Evolutionary conservation across 192 early-diverging fungal genomes (phyloP), one percentile per base, ranked within the genome.

Genomic region (Rhizophagus clarus): DNA sequence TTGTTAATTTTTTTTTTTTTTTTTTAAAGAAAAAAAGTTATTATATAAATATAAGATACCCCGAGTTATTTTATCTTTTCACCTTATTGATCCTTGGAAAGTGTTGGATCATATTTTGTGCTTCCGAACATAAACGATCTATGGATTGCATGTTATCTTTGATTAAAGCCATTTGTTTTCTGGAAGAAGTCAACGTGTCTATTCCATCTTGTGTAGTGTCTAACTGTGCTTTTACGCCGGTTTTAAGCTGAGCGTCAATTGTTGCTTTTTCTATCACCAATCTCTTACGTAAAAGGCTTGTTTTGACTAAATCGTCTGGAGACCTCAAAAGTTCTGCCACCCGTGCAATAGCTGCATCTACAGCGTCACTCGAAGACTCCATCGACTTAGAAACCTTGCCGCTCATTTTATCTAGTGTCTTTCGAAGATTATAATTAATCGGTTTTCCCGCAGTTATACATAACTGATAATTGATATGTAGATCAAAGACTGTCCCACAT

Each of bases 171-270:
- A 91, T 93, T 75, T 94, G 89, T 64, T 91, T 83, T 42, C 86
- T 89, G 9, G 94, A 92, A 9, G 88, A 79, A 31, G 85, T 83
- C 73, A 93, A 87, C 76, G 89, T 93, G 82, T 98, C 95, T 31
- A 99, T 84, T 34, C 96, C 97, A 72, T 95, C 91, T 79, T 95
- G 93, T 8, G 94, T 92, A 76, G 94, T 94, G 84, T 97, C 96
- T 66, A 99, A 89, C 84, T 97, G 96, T 61, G 91, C 85, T 83
- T 98, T 96, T 67, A 97, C 95, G 20, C 95, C 95, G 10, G 96
- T 94, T 82, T 97, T 98, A 56, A 99, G 89, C 84, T 99, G 97
- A 17, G 97, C 96, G 84, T 98, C 97, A 29, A 98, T 93, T 28
- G 93, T 89, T 12, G 95, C 94, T 82, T 94, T 91, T 88, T 99